Conservation (phyloP, 208 protist genomes). For the Wallacemonas sp. region DNA sequence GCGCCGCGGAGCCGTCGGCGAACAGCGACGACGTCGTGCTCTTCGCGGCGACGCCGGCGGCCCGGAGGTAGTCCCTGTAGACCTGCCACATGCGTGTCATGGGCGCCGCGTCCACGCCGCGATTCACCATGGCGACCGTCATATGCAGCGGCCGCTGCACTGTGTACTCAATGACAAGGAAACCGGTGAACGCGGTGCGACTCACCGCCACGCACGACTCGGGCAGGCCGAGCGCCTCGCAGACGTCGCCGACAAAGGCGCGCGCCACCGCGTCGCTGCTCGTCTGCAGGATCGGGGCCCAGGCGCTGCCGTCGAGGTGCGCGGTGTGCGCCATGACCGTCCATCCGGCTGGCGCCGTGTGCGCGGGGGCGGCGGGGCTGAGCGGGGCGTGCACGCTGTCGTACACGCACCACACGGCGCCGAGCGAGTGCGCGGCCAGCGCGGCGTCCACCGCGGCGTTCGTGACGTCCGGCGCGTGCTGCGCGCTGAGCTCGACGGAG, state of each 20-base stretch:
- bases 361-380: background rate
- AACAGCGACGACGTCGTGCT: slow-evolving; percentile 6
- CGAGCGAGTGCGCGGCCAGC: background rate
- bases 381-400: background rate
- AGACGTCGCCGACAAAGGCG: slow-evolving; percentile 10
- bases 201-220: slow-evolving; percentile 2
- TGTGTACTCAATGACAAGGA: slow-evolving; percentile 10
- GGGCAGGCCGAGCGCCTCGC: slow-evolving; percentile 11
- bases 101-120: slow-evolving; percentile 4
- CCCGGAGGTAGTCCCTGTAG: slow-evolving; percentile 3
- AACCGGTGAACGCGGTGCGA: background rate
- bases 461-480: background rate
- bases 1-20: background rate
- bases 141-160: slow-evolving; percentile 4
- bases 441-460: background rate
- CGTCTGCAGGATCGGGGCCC: background rate
- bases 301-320: slow-evolving; percentile 10
- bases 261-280: background rate
- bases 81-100: slow-evolving; percentile 5
- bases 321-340: background rate
- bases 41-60: slow-evolving; percentile 2
- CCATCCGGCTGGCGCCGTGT: background rate
- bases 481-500: background rate
- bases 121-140: background rate
- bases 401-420: slow-evolving; percentile 1